A percentile compares a stretch with the other conserved stretches of the same genome.
These are phyloP conservation scores for Furcasterigmium furcatum DNA, from an alignment of 2,329 filamentous ascomycete species.

Conservation along the genomic window DNA sequence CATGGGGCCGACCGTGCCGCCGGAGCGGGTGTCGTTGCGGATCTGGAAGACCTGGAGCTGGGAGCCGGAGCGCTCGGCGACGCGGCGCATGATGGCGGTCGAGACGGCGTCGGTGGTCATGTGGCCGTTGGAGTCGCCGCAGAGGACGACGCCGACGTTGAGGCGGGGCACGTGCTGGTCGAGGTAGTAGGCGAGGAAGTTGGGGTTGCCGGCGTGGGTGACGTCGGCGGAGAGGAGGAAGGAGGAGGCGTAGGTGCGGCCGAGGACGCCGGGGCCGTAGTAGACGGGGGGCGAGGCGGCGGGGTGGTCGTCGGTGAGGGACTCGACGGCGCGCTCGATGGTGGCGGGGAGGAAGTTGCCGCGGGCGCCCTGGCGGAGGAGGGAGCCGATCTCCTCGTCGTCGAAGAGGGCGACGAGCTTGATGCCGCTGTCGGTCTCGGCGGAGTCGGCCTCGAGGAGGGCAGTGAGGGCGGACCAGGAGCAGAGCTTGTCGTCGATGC, in stretches of 20 bases:
- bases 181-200: constrained; percentile 83
- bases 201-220: constrained; percentile 90
- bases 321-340: constrained; percentile 78
- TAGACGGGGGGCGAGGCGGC: constrained; percentile 25
- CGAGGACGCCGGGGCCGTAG: constrained; percentile 54
- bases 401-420: constrained; percentile 95
- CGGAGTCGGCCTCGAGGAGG: constrained; percentile 65
- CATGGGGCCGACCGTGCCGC: constrained; percentile 94
- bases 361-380: constrained; percentile 83
- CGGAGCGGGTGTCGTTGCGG: constrained; percentile 82
- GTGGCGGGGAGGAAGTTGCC: constrained; percentile 83
- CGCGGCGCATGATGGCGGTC: constrained; percentile 72
- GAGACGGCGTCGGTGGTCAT: constrained; percentile 94
- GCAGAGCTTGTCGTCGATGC: constrained; percentile 97
- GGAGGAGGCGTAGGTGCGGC: constrained; percentile 83
- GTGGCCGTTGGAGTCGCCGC: constrained; percentile 84
- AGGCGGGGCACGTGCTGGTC: constrained; percentile 82
- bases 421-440: constrained; percentile 62
- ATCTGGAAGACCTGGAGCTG: constrained; percentile 90
- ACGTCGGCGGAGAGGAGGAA: constrained; percentile 94
- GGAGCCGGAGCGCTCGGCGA: constrained; percentile 70
- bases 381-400: constrained; percentile 92
- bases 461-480: constrained; percentile 87
- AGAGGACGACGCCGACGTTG: constrained; percentile 81
- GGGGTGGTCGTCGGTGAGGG: constrained; percentile 47